Evolutionary conservation across 129 eudicot species (phyloP).

Genomic region (Helianthus annuus): HanXRQr2.0-SUNRISE NC_035443.2:136998961-136999460

Average conservation of each 20-base stretch:
- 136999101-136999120: conserved; percentile 74
- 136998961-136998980: conserved; percentile 87
- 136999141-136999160: conserved; percentile 78
- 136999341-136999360: conserved; percentile 8
- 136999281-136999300: conserved; percentile 68
- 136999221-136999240: conserved; percentile 79
- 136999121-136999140: conserved; percentile 65
- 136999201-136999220: conserved; percentile 96
- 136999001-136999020: conserved; percentile 89
- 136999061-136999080: conserved; percentile 76
- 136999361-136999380: not conserved
- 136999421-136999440: too few species aligned
- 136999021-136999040: conserved; percentile 83
- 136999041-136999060: conserved; percentile 31
- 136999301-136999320: conserved; percentile 92
- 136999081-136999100: conserved; percentile 69
- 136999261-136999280: conserved; percentile 62
- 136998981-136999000: conserved; percentile 83
- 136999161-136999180: conserved; percentile 75
- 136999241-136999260: conserved; percentile 92
- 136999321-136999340: conserved; percentile 84
- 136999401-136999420: too few species aligned
- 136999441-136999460: too few species aligned
- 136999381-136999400: too few species aligned
- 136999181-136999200: conserved; percentile 77